A percentile compares a stretch with the other conserved stretches of the same genome.
These are phyloP conservation scores for Quercus gilva DNA, from an alignment of 306 rosid species.

Conservation along the genomic window DNA sequence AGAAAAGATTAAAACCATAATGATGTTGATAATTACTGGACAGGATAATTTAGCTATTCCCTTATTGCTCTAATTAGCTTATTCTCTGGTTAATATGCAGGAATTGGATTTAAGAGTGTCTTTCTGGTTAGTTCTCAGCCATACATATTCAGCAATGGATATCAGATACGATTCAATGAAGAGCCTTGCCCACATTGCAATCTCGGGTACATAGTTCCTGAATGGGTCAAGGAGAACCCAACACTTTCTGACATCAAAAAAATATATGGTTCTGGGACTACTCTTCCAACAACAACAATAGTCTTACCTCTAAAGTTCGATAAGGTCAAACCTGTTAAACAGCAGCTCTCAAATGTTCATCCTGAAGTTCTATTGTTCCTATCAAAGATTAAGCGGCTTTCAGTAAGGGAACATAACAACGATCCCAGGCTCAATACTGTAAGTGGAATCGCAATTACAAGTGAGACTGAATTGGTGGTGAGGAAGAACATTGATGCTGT, in stretches of 20 bases:
- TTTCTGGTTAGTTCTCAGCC: conserved; percentile 67
- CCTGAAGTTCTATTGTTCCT: conserved; percentile 71
- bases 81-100: conserved; percentile 37
- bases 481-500: conserved; percentile 68
- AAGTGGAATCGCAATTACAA: conserved; percentile 44
- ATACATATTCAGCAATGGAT: conserved; percentile 75
- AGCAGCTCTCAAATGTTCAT: conserved; percentile 65
- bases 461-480: conserved; percentile 38
- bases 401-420: conserved; percentile 50
- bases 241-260: conserved; percentile 36
- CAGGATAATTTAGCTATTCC: neutral
- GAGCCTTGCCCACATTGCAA: conserved; percentile 64
- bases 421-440: conserved; percentile 38
- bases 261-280: conserved; percentile 39
- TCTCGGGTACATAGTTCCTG: conserved; percentile 81
- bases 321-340: conserved; percentile 56
- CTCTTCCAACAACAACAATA: conserved; percentile 59
- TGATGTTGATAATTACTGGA: neutral
- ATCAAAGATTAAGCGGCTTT: conserved; percentile 58
- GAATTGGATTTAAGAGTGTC: conserved; percentile 93
- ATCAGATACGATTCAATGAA: conserved; percentile 72
- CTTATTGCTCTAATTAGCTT: neutral
- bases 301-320: conserved; percentile 68
- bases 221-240: conserved; percentile 76
- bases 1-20: no score